Percentiles rank a stretch among this genome's conserved stretches.
phyloP scores from a whole-genome alignment of 495 filamentous ascomycete genomes.

The Penicillium salamii region DNA sequence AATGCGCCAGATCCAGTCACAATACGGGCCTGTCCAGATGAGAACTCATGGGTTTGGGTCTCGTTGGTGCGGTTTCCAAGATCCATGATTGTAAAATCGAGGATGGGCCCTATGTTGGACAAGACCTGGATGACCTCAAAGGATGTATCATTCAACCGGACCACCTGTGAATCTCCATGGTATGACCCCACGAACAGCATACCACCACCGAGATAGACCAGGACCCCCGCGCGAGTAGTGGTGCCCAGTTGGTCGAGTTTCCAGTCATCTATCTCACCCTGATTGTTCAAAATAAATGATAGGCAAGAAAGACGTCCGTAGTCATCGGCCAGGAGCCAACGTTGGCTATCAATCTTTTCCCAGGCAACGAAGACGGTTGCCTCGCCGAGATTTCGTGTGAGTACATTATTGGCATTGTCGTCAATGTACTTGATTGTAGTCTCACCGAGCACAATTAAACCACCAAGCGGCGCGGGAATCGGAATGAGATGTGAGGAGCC shows the following conservation, averaged over 20 bases:
- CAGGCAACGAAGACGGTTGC: constrained; percentile 83
- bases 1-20: constrained; percentile 89
- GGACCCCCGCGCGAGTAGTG: constrained; percentile 67
- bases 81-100: constrained; percentile 95
- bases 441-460: constrained; percentile 81
- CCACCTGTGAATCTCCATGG: constrained; percentile 85
- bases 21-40: constrained; percentile 90
- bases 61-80: constrained; percentile 80
- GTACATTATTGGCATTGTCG: constrained; percentile 61
- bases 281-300: constrained; percentile 63
- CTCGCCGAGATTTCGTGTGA: constrained; percentile 60
- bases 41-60: constrained; percentile 79
- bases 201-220: constrained; percentile 77
- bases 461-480: constrained; percentile 63
- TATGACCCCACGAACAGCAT: constrained; percentile 87
- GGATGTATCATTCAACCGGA: constrained; percentile 55
- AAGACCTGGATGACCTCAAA: constrained; percentile 73
- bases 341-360: constrained; percentile 74
- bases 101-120: constrained; percentile 81
- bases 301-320: constrained; percentile 80
- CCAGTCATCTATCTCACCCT: constrained; percentile 63
- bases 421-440: constrained; percentile 80
- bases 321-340: constrained; percentile 87
- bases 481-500: constrained; percentile 84
- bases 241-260: constrained; percentile 64